Conservation (phyloP, 1,284 basidiomycete species). For the Mycena sp. region DNA sequence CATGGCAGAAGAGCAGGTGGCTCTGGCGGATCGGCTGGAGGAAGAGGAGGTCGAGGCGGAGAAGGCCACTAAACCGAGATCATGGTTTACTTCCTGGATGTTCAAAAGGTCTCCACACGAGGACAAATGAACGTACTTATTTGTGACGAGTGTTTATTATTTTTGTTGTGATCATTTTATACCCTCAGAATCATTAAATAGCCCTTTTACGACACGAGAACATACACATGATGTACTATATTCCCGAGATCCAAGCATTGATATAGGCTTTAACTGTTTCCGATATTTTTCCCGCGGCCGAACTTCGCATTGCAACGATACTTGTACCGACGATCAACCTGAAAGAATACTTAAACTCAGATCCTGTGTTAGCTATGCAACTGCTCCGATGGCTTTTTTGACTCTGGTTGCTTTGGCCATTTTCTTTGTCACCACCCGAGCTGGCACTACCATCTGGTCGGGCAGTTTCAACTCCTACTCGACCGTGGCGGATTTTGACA, state of each 20-base stretch:
- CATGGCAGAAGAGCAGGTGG: conserved; percentile 70
- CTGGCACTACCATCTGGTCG: conserved; percentile 55
- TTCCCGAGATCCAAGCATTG: conserved; percentile 16
- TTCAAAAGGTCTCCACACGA: conserved; percentile 48
- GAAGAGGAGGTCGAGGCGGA: conserved; percentile 64
- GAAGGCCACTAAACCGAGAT: conserved; percentile 54
- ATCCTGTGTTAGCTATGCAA: conserved; percentile 19
- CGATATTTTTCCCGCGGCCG: conserved; percentile 47
- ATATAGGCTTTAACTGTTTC: conserved; percentile 38
- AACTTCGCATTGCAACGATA: conserved; percentile 39
- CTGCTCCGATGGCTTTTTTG: conserved; percentile 36
- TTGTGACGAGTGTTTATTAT: conserved; percentile 10
- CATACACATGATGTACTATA: conserved; percentile 35
- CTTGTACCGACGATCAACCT: conserved; percentile 43
- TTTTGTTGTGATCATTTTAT: conserved; percentile 34
- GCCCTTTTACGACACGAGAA: conserved; percentile 30
- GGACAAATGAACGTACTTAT: conserved; percentile 1
- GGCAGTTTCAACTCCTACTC: conserved; percentile 30
- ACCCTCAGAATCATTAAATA: conserved; percentile 48
- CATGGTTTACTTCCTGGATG: conserved; percentile 73
- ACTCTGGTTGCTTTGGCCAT: conserved; percentile 15
- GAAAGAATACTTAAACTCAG: conserved; percentile 7
- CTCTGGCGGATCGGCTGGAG: conserved; percentile 59
- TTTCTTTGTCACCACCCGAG: conserved; percentile 35
- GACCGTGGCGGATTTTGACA: conserved; percentile 60